These are phyloP conservation scores for Trichoderma afroharzianum DNA, from an alignment of 2,329 filamentous ascomycete species.

Conservation along the genomic window DNA sequence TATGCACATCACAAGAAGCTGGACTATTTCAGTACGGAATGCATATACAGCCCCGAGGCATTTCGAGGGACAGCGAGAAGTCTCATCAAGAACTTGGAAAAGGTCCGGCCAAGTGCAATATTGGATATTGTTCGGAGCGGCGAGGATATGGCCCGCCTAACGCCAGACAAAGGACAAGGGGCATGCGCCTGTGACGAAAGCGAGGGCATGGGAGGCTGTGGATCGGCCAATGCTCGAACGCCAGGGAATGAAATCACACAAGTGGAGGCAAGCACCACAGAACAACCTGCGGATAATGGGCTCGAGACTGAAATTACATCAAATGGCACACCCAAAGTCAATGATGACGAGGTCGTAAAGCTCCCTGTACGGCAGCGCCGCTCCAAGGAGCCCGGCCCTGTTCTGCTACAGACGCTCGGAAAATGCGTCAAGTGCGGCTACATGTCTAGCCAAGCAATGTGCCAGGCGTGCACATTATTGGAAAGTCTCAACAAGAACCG, in stretches of 20 bases:
- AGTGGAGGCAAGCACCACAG: slow-evolving; percentile 59
- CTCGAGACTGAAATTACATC: slow-evolving; percentile 34
- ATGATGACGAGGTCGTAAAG: slow-evolving; percentile 30
- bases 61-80: slow-evolving; percentile 89
- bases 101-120: slow-evolving; percentile 88
- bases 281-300: slow-evolving; percentile 20
- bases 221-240: slow-evolving; percentile 57
- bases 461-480: slow-evolving; percentile 87
- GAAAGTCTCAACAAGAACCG: slow-evolving; percentile 85
- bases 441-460: slow-evolving; percentile 88
- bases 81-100: slow-evolving; percentile 92
- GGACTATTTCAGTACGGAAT: slow-evolving; percentile 98
- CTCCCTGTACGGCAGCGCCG: slow-evolving; percentile 33
- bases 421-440: slow-evolving; percentile 88
- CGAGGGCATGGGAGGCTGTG: slow-evolving; percentile 63
- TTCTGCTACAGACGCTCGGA: slow-evolving; percentile 69
- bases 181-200: slow-evolving; percentile 37
- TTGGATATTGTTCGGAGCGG: slow-evolving; percentile 91
- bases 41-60: slow-evolving; percentile 95
- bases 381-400: slow-evolving; percentile 29
- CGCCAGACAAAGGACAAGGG: slow-evolving; percentile 37
- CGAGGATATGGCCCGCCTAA: slow-evolving; percentile 89
- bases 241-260: slow-evolving; percentile 75
- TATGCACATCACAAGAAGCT: slow-evolving; percentile 96
- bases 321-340: slow-evolving; percentile 21